phyloP scores from a whole-genome alignment of 148 eudicot genomes.

The Camellia granthamiana region DNA sequence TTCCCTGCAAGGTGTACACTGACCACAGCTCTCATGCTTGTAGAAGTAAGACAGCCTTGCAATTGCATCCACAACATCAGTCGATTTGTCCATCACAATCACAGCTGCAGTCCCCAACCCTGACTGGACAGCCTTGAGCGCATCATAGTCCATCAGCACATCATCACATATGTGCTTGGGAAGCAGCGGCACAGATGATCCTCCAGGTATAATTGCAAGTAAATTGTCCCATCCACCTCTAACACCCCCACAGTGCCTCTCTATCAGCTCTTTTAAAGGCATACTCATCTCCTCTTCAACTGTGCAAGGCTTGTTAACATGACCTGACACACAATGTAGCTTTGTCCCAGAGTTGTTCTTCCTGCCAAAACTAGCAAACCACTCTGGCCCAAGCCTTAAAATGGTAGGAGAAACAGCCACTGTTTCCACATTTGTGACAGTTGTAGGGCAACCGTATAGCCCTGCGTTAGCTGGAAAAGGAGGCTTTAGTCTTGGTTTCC shows the following conservation, averaged over 20 bases:
- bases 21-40: conserved; percentile 95
- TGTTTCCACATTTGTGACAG: conserved; percentile 96
- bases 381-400: conserved; percentile 84
- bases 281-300: conserved; percentile 99
- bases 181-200: conserved; percentile 85
- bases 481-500: conserved; percentile 95
- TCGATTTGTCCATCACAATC: conserved; percentile 95
- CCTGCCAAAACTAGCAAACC: conserved; percentile 92
- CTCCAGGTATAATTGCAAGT: conserved; percentile 93
- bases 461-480: conserved; percentile 97
- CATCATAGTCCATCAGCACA: conserved; percentile 93
- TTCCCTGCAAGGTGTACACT: conserved; percentile 90
- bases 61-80: conserved; percentile 89
- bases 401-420: conserved; percentile 92
- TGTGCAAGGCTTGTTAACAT: conserved; percentile 96
- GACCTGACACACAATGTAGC: conserved; percentile 79
- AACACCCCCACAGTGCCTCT: conserved; percentile 94
- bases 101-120: conserved; percentile 95
- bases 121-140: conserved; percentile 82
- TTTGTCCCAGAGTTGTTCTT: conserved; percentile 91
- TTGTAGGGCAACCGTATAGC: conserved; percentile 87
- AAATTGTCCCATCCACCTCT: conserved; percentile 97
- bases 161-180: conserved; percentile 83
- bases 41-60: conserved; percentile 91
- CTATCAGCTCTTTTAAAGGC: conserved; percentile 78